Base-by-base conservation (phyloP, 2,329 filamentous ascomycete species). In the Incumbomyces delicatus region DNA sequence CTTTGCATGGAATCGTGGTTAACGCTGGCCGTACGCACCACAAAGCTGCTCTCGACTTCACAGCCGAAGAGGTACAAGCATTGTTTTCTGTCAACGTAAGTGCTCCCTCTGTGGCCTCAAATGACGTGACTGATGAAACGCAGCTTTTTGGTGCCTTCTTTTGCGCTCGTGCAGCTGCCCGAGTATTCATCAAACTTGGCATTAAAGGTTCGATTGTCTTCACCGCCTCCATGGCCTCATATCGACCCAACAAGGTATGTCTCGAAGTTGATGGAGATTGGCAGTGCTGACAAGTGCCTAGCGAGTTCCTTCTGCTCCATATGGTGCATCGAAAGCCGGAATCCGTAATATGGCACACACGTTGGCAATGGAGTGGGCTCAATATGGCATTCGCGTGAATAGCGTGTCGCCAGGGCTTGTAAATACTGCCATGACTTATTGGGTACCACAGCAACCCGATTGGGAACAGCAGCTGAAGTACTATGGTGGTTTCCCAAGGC, bases 381-480 rank as follows among this genome's bases (percentile, higher is more conserved):
- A 54, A 18, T 51, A 56, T 44, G 52, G 52, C 2, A 60, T 61
- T 40, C 53, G 58, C n/a, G 58, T 60, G 45, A 61, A 61, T 47
- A 52, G 46, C 12, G 36, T 61, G 1, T 50, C 44, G 40, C 59
- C 59, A 5, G 59, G 59, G 29, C 49, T 38, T 20, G 57, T 58
- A 46, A 38, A 67, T 65, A 0, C 44, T 1, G 63, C 62, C 2
- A 72, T 72, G 69, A 72, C 68, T 2, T 72, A 73, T 55, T 74
- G 67, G 57, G 66, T 75, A 3, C 69, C 71, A 16, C 63, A 65
- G 41, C 66, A 70, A 41, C 64, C 67, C 0, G 73, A 75, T 50
- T 75, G 71, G 69, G 67, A 73, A 40, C 58, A 70, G 50, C 72
- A 76, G 60, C 64, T 75, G 54, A 68, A 73, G 58, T 75, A 75